Evolutionary conservation across 2,329 filamentous ascomycete species (phyloP), one percentile per base, ranked within the genome.

Genomic region (Aspergillus sojae): DNA sequence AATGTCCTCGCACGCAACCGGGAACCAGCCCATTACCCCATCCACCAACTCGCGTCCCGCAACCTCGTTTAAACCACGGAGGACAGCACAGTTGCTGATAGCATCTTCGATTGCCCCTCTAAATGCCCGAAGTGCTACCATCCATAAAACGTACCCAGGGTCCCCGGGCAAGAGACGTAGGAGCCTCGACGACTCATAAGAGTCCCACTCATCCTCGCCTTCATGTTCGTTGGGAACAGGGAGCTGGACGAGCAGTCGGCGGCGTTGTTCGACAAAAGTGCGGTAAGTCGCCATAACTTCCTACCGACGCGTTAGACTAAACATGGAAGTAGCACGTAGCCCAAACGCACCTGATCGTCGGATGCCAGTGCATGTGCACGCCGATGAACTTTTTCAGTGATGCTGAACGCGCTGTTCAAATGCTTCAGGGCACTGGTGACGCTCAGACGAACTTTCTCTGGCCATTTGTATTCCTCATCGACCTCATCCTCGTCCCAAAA

Each of bases 271-370:
- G 3, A 41, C 39, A 10, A n/a, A 41, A n/a, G 39, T 4, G 3
- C 3, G 1, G 39, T 41, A 41, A n/a, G 39, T 10, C 16, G 1
- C 19, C 19, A 1, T n/a, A 41, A 1, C 1, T 7, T n/a, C 39
- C 39, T 41, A 5, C 16, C 19, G 7, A 10, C 10, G 19, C 6
- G 7, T 41, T 10, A 41, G 19, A 19, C 6, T n/a, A 4, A 41
- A 0, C 19, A 3, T 41, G 4, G 10, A 41, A 4, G 16, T 3
- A 41, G 4, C 16, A 7, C 0, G 0, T n/a, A n/a, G 9, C 7
- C 0, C 7, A 41, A n/a, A 41, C 16, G 7, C 10, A 41, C 39
- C 10, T n/a, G 0, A 4, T n/a, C 7, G 0, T 41, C 7, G 19
- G 0, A 3, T 41, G 6, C 4, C 39, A 41, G 16, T 1, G 16